A percentile compares a stretch with the other conserved stretches of the same genome.
phyloP scores from a whole-genome alignment of 2,329 filamentous ascomycete genomes.

The Ophiocordyceps sinensis region DNA sequence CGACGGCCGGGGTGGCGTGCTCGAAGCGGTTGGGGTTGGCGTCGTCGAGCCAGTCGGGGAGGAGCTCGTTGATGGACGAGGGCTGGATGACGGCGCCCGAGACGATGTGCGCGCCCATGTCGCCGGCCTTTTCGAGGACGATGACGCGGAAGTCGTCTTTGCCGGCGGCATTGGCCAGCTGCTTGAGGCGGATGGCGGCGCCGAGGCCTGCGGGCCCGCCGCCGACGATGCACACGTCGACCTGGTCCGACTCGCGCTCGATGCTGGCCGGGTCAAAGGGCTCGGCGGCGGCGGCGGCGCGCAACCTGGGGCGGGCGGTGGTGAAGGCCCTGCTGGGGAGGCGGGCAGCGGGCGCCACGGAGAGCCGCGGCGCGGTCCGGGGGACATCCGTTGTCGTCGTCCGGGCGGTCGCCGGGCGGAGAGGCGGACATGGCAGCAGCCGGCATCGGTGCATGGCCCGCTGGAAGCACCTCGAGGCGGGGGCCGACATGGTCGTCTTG shows the following conservation, averaged over 20 bases:
- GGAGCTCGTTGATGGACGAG: slow-evolving; percentile 70
- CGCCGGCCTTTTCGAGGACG: slow-evolving; percentile 86
- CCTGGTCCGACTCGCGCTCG: slow-evolving; percentile 82
- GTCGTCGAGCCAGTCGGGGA: slow-evolving; percentile 87
- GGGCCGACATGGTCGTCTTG: slow-evolving; percentile 16
- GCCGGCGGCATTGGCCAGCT: slow-evolving; percentile 84
- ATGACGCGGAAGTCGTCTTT: slow-evolving; percentile 94
- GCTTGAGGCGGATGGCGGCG: slow-evolving; percentile 88
- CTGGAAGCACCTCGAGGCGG: slow-evolving; percentile 22
- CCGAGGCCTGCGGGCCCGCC: slow-evolving; percentile 89
- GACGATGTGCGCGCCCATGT: slow-evolving; percentile 87
- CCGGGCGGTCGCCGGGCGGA: slow-evolving; percentile 5
- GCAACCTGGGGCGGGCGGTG: slow-evolving; percentile 12
- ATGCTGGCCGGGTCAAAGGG: slow-evolving; percentile 51
- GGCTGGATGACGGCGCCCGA: slow-evolving; percentile 94
- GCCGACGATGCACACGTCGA: slow-evolving; percentile 94
- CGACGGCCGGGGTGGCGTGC: slow-evolving; percentile 67
- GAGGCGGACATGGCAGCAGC: slow-evolving; percentile 8
- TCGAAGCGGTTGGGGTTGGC: slow-evolving; percentile 80
- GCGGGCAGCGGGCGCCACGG: too few species aligned
- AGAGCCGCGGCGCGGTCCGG: background rate
- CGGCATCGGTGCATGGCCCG: slow-evolving; percentile 17
- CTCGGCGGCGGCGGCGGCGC: slow-evolving; percentile 25
- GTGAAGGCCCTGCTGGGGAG: slow-evolving; percentile 18
- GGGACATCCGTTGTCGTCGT: slow-evolving; percentile 1